phyloP scores from a whole-genome alignment of 495 filamentous ascomycete genomes.

The Hypoxylon cercidicola region DNA sequence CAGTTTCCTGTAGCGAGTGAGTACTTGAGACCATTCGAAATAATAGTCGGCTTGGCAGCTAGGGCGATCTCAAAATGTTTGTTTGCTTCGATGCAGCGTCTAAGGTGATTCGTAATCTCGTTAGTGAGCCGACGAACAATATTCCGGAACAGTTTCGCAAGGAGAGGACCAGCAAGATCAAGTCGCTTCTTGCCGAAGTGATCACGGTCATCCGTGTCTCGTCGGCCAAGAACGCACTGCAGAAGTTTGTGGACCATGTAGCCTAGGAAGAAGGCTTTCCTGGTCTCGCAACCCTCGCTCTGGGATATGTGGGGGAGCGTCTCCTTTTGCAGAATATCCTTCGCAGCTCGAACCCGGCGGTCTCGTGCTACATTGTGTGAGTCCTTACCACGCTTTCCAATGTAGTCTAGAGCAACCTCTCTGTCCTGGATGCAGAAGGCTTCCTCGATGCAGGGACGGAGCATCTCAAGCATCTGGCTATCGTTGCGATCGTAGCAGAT shows the following conservation, averaged over 20 bases:
- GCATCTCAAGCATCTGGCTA: slow-evolving; percentile 95
- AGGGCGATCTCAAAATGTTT: slow-evolving; percentile 88
- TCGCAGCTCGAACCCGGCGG: slow-evolving; percentile 87
- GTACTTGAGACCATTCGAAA: slow-evolving; percentile 95
- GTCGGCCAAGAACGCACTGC: slow-evolving; percentile 87
- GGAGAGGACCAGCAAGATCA: slow-evolving; percentile 91
- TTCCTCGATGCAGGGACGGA: slow-evolving; percentile 96
- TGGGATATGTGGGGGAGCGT: slow-evolving; percentile 96
- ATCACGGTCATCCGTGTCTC: slow-evolving; percentile 95
- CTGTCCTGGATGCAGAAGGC: slow-evolving; percentile 95
- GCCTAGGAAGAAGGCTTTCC: slow-evolving; percentile 97
- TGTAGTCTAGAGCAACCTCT: slow-evolving; percentile 94
- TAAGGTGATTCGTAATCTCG: slow-evolving; percentile 89
- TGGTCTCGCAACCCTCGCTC: slow-evolving; percentile 92
- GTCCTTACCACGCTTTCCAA: slow-evolving; percentile 85
- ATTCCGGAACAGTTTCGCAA: slow-evolving; percentile 91
- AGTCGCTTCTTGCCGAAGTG: slow-evolving; percentile 99
- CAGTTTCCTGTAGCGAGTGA: slow-evolving; percentile 99
- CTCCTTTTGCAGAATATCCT: slow-evolving; percentile 96
- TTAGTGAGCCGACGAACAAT: slow-evolving; percentile 87
- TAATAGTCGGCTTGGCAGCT: slow-evolving; percentile 87
- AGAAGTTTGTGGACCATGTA: slow-evolving; percentile 98
- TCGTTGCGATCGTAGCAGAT: slow-evolving; percentile 96
- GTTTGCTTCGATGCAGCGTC: slow-evolving; percentile 88
- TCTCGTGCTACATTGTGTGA: slow-evolving; percentile 79